Base-by-base conservation (phyloP, 1,284 basidiomycete genomes). In the Puccinia horiana region DNA sequence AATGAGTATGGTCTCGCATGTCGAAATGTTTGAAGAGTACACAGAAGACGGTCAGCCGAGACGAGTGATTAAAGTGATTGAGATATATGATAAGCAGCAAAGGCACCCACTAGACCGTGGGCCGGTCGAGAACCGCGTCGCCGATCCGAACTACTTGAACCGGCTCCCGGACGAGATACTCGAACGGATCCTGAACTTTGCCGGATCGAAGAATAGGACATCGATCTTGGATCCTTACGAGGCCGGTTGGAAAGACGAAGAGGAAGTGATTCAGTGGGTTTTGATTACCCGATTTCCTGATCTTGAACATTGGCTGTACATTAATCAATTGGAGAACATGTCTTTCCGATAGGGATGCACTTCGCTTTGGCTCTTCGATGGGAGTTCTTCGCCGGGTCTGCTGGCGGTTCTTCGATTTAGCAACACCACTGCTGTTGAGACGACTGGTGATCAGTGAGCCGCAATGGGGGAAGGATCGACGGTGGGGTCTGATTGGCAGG, bases 401-500 rank as follows among this genome's bases (percentile, higher is more conserved):
- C 40, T 76, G 74, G 74, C 35, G 74, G 32, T 76, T 76, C 29
- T 65, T 76, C 56, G 52, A 35, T 12, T 20, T 76, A n/a, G 56
- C 42, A 26, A 76, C 74, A 20, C 74, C 74, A 32, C 37, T 76
- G 8, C 63, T 76, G 29, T 32, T 76, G 11, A 76, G n/a, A 26
- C 74, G 74, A 4, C n/a, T 76, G 58, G 58, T 76, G 20, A 76
- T 76, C 37, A 9, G 74, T 63, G 74, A 76, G 12, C 12, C 58
- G 14, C 40, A 32, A n/a, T 61, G 73, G 49, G 49, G 42, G 18
- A 56, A 4, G 18, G 20, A 40, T 76, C 74, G 40, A 63, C 26
- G 26, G 9, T 26, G 20, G n/a, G 52, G 42, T 0, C 29, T 76
- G n/a, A 76, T 76, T 26, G 35, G 3, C 32, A 47, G 56, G 23